Base-by-base conservation (phyloP, 2,329 filamentous ascomycete species). In the Lecanoromycetidae sp. region DNA sequence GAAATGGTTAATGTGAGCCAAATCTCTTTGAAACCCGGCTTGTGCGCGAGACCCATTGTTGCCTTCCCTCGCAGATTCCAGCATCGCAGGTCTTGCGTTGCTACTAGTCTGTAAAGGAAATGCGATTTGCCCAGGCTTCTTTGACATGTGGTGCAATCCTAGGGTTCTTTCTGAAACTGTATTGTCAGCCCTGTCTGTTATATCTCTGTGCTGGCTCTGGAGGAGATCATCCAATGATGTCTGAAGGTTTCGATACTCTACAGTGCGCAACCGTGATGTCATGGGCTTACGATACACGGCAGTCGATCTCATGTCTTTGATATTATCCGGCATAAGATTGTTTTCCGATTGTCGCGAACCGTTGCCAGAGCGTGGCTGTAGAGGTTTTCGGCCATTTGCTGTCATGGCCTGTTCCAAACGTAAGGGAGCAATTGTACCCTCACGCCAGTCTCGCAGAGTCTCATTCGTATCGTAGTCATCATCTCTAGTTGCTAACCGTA, bases 391-490 rank as follows among this genome's bases (percentile, higher is more conserved):
- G 40, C 48, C 57, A 20, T 54, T 38, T 54, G 25, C 53, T 46
- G 23, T 38, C 50, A 36, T 51, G 48, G 37, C 57, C 50, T 19
- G 52, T 57, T n/a, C 19, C 19, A 10, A n/a, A 13, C 20, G 12
- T 22, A 17, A 39, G 13, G 37, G 37, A 22, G 22, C 23, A 35
- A 71, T 62, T 15, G 53, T 60, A 15, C 76, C 75, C 29, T 59
- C 58, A 53, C 61, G 68, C 77, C 76, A 79, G 47, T 70, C 63
- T 37, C 57, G 61, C 42, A 80, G 61, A 3, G 66, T 64, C 26
- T 57, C 53, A 42, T 69, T 71, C 6, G 72, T 73, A 55, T 80
- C 76, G 39, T 67, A 62, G 1, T 75, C 79, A 51, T 80, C 77
- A 7, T 63, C 55, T 26, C 60, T 62, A 20, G 70, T 76, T 13